Percentiles rank a stretch among this genome's conserved stretches.
These are phyloP conservation scores for Guyanaporus albipodus DNA, from an alignment of 768 basidiomycete genomes.

Conservation along the genomic window DNA sequence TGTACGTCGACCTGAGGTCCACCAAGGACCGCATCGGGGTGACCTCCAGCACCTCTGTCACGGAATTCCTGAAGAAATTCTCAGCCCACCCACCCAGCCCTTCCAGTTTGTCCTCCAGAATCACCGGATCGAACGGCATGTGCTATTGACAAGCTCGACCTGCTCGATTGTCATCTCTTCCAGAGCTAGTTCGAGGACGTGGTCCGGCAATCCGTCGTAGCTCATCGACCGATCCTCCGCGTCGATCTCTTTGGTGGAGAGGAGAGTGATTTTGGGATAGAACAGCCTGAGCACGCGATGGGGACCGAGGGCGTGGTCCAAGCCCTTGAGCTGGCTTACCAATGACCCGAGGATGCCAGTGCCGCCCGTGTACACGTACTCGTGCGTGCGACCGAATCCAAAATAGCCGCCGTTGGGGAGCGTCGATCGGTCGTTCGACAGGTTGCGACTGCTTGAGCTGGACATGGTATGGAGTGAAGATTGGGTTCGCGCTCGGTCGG, in stretches of 20 bases:
- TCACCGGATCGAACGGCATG: too few species aligned
- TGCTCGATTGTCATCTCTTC: too few species aligned
- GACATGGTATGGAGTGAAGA: neutral
- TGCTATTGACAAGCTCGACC: too few species aligned
- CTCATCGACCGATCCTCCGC: neutral
- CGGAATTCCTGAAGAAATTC: neutral
- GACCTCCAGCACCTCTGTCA: constrained; percentile 9
- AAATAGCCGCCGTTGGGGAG: constrained; percentile 8
- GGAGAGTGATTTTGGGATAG: neutral
- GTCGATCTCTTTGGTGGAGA: neutral
- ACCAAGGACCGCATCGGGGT: constrained; percentile 11
- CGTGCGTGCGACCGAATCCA: constrained; percentile 9
- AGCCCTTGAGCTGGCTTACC: constrained; percentile 16
- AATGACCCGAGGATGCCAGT: neutral
- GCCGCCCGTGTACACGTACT: constrained; percentile 1
- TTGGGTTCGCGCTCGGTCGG: too few species aligned
- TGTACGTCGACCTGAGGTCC: neutral
- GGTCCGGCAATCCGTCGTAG: too few species aligned
- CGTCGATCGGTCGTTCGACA: neutral
- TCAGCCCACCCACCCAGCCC: too few species aligned
- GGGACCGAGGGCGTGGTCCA: constrained; percentile 4
- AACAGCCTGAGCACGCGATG: neutral
- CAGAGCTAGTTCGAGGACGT: too few species aligned
- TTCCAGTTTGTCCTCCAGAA: too few species aligned
- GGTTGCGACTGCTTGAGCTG: neutral